Base-by-base conservation (phyloP, 208 protist species). In the Leptomonas seymouri region DNA sequence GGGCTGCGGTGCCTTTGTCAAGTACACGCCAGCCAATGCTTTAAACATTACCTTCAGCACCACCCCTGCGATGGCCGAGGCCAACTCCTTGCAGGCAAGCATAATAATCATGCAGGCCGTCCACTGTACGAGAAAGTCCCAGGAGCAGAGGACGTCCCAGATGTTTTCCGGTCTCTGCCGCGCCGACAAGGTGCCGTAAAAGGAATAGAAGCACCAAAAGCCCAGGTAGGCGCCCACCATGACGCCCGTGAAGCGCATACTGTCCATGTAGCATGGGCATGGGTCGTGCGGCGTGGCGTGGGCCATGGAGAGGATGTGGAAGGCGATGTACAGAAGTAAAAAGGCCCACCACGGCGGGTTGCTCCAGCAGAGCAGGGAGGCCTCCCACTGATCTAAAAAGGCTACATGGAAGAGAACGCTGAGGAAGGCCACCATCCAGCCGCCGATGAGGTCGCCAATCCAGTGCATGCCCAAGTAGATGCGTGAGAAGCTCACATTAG, bases 401-500 rank as follows among this genome's bases (percentile, higher is more conserved):
- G 72, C 51, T 8, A 65, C 50, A 74, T 91, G 82, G 20, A 78
- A 59, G 45, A 84, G 68, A 41, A 93, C 68, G 50, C 76, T 71
- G 11, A 82, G 6, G 23, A 82, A 48, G 25, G 79, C 87, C 11
- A 80, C 69, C 31, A 62, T 25, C 72, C 69, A 76, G 25, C 87
- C 87, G 41, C 77, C 69, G 15, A 93, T 63, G 12, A 93, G 54
- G 68, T 93, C 87, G 1, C 75, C 87, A n/a, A 83, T 54, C 85
- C 87, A 93, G 67, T 93, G 87, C 84, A 93, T 90, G 42, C 85
- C 87, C 4, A 93, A 75, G 63, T 86, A 87, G 25, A 93, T 54
- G 28, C 87, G 76, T 14, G 85, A 91, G 41, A 86, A 71, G 61
- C 74, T 77, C 9, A 91, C 85, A 56, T 91, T 81, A 23, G 80